Conservation (phyloP, 2,329 filamentous ascomycete species). For the Aspergillus clavatus region DNA sequence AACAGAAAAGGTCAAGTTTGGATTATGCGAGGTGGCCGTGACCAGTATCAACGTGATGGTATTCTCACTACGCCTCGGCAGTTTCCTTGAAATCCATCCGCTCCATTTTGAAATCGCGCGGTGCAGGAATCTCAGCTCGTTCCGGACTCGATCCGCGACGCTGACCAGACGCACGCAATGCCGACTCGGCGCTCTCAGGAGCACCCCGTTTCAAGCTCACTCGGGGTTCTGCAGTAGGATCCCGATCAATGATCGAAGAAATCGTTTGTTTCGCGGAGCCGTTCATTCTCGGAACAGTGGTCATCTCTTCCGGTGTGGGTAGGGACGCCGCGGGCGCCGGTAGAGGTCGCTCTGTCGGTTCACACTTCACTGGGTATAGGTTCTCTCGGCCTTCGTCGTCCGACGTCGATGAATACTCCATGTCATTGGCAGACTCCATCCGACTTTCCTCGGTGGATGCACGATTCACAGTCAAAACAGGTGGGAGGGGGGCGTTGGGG, state of each 20-base stretch:
- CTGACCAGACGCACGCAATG: slow-evolving; percentile 16
- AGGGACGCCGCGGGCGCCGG: slow-evolving; percentile 12
- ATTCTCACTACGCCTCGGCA: slow-evolving; percentile 16
- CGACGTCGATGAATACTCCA: slow-evolving; percentile 28
- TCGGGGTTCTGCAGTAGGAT: slow-evolving; percentile 22
- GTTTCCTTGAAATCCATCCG: slow-evolving; percentile 22
- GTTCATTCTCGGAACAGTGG: slow-evolving; percentile 16
- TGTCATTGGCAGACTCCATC: slow-evolving; percentile 25
- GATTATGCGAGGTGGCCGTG: slow-evolving; percentile 12
- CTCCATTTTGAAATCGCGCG: slow-evolving; percentile 20
- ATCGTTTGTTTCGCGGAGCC: slow-evolving; percentile 37
- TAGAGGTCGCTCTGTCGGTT: slow-evolving; percentile 22
- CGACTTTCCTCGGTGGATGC: slow-evolving; percentile 35
- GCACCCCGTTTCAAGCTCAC: slow-evolving; percentile 18
- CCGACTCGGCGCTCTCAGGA: slow-evolving; percentile 16
- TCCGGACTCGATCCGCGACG: slow-evolving; percentile 6
- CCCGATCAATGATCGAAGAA: slow-evolving; percentile 37
- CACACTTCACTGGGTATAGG: slow-evolving; percentile 27
- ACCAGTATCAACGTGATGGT: slow-evolving; percentile 5
- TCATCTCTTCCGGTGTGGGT: slow-evolving; percentile 13
- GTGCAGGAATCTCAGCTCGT: slow-evolving; percentile 9
- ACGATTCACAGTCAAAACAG: slow-evolving; percentile 27
- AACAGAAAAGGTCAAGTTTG: slow-evolving; percentile 10
- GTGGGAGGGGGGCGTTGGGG: slow-evolving; percentile 34
- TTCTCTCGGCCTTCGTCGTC: slow-evolving; percentile 23